Conservation (phyloP, 2,329 filamentous ascomycete species). For the Elsinoe arachidis region DNA sequence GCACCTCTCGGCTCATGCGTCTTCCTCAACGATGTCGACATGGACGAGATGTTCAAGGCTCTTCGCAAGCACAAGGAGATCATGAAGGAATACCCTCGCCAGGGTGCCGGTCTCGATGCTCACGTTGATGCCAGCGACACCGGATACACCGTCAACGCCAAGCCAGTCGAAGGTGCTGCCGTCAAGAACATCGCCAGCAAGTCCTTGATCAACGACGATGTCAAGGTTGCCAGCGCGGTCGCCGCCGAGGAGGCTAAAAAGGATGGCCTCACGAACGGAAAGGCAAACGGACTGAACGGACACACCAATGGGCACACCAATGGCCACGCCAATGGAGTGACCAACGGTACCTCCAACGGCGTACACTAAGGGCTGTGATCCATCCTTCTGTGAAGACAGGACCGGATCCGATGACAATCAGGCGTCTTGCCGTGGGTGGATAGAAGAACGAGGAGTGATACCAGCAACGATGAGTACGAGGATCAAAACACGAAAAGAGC, state of each 20-base stretch:
- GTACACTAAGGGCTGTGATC: slow-evolving; percentile 7
- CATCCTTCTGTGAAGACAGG: not conserved
- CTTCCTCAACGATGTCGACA: slow-evolving; percentile 59
- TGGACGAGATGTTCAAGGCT: slow-evolving; percentile 53
- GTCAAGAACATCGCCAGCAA: slow-evolving; percentile 23
- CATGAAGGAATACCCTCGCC: slow-evolving; percentile 53
- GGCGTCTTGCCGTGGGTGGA: not conserved
- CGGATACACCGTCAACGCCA: slow-evolving; percentile 45
- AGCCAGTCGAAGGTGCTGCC: slow-evolving; percentile 27
- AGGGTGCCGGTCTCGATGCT: slow-evolving; percentile 58
- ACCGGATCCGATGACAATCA: not conserved
- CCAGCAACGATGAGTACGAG: not conserved
- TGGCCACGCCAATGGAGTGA: slow-evolving; percentile 17
- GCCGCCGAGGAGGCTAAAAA: slow-evolving; percentile 1
- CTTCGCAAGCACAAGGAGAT: slow-evolving; percentile 55
- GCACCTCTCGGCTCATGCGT: slow-evolving; percentile 57
- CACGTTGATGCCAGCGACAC: slow-evolving; percentile 63
- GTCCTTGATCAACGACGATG: slow-evolving; percentile 30
- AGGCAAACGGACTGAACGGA: slow-evolving; percentile 19
- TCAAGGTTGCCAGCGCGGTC: slow-evolving; percentile 15
- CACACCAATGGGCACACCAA: slow-evolving; percentile 24
- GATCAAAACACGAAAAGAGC: slow-evolving; percentile 1
- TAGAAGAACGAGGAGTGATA: not conserved
- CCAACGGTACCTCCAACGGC: slow-evolving; percentile 15
- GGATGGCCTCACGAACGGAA: slow-evolving; percentile 16